These are phyloP conservation scores for Wickerhamiella australiensis DNA, from an alignment of 805 yeast genomes.

Conservation along the genomic window DNA sequence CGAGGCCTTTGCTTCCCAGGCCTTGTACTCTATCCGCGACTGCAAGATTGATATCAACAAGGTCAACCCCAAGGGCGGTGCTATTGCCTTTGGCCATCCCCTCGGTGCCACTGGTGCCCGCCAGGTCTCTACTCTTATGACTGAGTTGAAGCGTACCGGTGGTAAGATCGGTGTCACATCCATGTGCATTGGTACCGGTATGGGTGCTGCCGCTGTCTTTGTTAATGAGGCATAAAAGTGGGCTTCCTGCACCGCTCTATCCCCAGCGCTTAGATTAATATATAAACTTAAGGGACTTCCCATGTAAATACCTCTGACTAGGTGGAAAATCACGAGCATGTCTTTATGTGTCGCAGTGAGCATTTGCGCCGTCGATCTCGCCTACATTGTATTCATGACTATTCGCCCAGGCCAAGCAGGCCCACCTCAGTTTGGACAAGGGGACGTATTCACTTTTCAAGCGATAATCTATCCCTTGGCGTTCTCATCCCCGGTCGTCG, in stretches of 20 bases:
- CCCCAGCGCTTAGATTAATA: background rate
- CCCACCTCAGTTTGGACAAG: too few relatives aligned
- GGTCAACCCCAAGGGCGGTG: constrained; percentile 92
- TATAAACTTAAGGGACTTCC: too few relatives aligned
- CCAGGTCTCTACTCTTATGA: constrained; percentile 76
- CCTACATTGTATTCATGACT: too few relatives aligned
- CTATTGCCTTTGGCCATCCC: constrained; percentile 94
- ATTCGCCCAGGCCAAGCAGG: too few relatives aligned
- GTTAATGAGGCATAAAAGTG: constrained; percentile 43
- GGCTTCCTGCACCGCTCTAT: background rate
- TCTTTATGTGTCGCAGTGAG: too few relatives aligned
- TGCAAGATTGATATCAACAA: constrained; percentile 54
- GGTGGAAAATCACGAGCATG: too few relatives aligned
- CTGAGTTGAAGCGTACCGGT: constrained; percentile 59
- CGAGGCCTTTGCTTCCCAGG: constrained; percentile 96
- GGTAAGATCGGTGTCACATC: constrained; percentile 77
- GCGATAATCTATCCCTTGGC: too few relatives aligned
- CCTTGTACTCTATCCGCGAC: constrained; percentile 57
- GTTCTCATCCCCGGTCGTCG: too few relatives aligned
- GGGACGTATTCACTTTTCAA: too few relatives aligned
- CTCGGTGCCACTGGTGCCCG: constrained; percentile 85
- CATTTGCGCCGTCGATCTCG: too few relatives aligned
- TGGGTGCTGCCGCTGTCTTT: constrained; percentile 92
- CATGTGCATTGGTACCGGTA: constrained; percentile 97
- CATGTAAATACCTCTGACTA: too few relatives aligned